Evolutionary conservation across 2,329 filamentous ascomycete species (phyloP).

Genomic region (Raffaelea arxii): DNA sequence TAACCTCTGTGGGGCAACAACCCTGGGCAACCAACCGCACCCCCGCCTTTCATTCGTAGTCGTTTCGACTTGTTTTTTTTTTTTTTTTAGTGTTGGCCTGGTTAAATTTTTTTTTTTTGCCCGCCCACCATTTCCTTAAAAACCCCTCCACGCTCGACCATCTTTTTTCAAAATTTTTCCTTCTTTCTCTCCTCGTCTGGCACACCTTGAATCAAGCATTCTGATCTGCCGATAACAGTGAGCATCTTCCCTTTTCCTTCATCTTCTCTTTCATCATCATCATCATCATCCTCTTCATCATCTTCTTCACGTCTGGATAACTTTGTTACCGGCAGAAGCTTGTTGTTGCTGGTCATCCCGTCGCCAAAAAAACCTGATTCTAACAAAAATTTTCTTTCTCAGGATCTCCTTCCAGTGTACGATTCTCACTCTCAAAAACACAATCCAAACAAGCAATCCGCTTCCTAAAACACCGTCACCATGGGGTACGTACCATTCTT

Average conservation of each 20-base stretch:
- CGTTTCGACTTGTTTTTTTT: slow-evolving; percentile 5
- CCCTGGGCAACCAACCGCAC: slow-evolving; percentile 15
- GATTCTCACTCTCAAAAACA: slow-evolving; percentile 4
- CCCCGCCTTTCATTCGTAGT: slow-evolving; percentile 5
- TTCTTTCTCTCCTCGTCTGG: slow-evolving; percentile 24
- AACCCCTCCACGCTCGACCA: slow-evolving; percentile 13
- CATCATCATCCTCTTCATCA: slow-evolving; percentile 9
- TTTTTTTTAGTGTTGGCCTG: slow-evolving; percentile 1
- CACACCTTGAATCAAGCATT: slow-evolving; percentile 32
- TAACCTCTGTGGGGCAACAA: slow-evolving; percentile 12
- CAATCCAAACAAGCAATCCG: not conserved
- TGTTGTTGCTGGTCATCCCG: too few species aligned
- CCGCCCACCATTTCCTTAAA: slow-evolving; percentile 10
- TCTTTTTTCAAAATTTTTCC: slow-evolving; percentile 11
- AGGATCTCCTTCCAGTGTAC: not conserved
- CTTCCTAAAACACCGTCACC: slow-evolving; percentile 20
- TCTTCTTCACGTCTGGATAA: not conserved
- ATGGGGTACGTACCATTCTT: slow-evolving; percentile 24
- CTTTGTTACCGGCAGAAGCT: too few species aligned
- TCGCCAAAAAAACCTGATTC: too few species aligned
- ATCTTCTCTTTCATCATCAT: not conserved
- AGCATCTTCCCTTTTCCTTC: slow-evolving; percentile 8
- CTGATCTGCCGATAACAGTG: slow-evolving; percentile 20
- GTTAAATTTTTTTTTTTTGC: slow-evolving; percentile 4
- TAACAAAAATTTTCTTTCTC: not conserved